phyloP scores from a whole-genome alignment of 768 basidiomycete species.

The Termitomyces sp. region DNA sequence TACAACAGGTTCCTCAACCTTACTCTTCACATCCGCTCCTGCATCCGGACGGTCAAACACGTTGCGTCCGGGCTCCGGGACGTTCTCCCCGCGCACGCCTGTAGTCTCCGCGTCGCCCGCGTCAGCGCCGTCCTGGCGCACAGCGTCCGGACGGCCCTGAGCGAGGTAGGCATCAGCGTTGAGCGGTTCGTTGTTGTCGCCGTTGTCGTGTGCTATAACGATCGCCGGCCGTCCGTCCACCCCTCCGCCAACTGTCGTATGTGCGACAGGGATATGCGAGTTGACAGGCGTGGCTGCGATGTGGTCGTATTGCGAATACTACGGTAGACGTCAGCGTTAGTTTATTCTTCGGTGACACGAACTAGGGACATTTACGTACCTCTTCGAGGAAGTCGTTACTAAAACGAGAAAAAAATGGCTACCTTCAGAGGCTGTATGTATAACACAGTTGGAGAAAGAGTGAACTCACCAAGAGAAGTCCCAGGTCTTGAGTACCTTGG shows the following conservation, averaged over 20 bases:
- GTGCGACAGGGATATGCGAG: conserved; percentile 29
- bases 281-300: conserved; percentile 33
- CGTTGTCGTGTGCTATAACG: conserved; percentile 34
- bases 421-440: background rate
- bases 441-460: background rate
- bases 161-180: conserved; percentile 1
- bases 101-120: conserved; percentile 15
- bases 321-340: background rate
- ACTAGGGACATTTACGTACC: conserved; percentile 33
- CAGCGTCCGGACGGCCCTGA: conserved; percentile 3
- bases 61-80: conserved; percentile 69
- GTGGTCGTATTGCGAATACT: conserved; percentile 55
- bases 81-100: conserved; percentile 37
- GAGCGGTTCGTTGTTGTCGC: conserved; percentile 20
- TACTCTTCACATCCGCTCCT: conserved; percentile 37
- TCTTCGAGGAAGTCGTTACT: conserved; percentile 67
- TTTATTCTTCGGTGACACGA: background rate
- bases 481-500: conserved; percentile 91
- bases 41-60: conserved; percentile 52
- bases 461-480: conserved; percentile 88
- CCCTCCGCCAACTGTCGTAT: conserved; percentile 47
- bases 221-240: conserved; percentile 47
- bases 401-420: background rate
- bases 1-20: background rate
- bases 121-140: conserved; percentile 2